These are phyloP conservation scores for Aspergillus cavernicola DNA, from an alignment of 495 filamentous ascomycete genomes.

Conservation along the genomic window DNA sequence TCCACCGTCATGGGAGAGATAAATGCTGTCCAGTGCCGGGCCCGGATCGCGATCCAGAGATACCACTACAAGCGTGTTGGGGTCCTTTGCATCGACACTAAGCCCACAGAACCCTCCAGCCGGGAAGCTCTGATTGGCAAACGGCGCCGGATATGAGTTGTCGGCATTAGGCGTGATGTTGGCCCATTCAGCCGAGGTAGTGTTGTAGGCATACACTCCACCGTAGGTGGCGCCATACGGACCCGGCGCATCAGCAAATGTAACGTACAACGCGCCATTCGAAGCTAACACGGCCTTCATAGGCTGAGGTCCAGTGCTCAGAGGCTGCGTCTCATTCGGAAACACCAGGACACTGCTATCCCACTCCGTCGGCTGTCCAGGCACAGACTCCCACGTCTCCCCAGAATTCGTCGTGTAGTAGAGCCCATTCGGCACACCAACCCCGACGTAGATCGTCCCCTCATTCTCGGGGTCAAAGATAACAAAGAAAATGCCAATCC, in stretches of 20 bases:
- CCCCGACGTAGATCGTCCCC: slow-evolving; percentile 16
- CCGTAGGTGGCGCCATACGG: slow-evolving; percentile 15
- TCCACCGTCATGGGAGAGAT: slow-evolving; percentile 18
- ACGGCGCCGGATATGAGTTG: slow-evolving; percentile 16
- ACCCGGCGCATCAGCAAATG: slow-evolving; percentile 17
- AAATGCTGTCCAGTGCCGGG: slow-evolving; percentile 17
- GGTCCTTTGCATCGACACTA: slow-evolving; percentile 15
- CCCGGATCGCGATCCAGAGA: slow-evolving; percentile 16
- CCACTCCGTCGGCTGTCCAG: slow-evolving; percentile 16
- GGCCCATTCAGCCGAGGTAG: slow-evolving; percentile 11
- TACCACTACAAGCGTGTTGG: slow-evolving; percentile 14
- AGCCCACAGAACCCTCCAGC: slow-evolving; percentile 18
- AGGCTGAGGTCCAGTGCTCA: slow-evolving; percentile 16
- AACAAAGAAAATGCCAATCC: slow-evolving; percentile 18
- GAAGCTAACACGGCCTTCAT: slow-evolving; percentile 17
- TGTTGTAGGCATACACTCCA: slow-evolving; percentile 14
- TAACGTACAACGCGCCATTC: slow-evolving; percentile 18
- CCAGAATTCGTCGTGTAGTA: slow-evolving; percentile 14
- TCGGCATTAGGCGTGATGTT: slow-evolving; percentile 14
- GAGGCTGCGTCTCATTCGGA: slow-evolving; percentile 13
- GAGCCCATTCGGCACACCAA: slow-evolving; percentile 12
- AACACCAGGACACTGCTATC: slow-evolving; percentile 12
- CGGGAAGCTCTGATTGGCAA: slow-evolving; percentile 10
- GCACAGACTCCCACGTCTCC: slow-evolving; percentile 14
- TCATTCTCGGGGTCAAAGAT: slow-evolving; percentile 20